Conservation (phyloP, 1,139 yeast species). For the Protomyces arabidopsidicola region DNA sequence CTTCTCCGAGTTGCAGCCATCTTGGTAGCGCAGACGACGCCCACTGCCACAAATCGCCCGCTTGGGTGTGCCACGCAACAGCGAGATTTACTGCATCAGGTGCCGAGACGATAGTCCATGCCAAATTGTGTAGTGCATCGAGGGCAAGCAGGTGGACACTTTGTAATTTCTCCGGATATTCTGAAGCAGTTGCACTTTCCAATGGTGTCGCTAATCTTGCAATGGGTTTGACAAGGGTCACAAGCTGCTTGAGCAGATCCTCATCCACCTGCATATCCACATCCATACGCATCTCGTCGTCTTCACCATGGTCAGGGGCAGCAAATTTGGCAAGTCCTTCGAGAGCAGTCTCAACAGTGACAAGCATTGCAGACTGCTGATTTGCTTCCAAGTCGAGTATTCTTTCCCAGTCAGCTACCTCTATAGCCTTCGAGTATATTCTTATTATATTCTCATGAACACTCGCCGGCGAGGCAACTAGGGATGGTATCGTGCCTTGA, state of each 20-base stretch:
- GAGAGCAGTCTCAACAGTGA: not conserved
- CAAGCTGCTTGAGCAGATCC: slow-evolving; percentile 5
- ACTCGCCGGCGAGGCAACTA: not conserved
- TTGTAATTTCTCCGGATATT: slow-evolving; percentile 5
- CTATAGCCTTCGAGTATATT: not conserved
- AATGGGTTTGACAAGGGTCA: not conserved
- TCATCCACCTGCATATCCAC: slow-evolving; percentile 23
- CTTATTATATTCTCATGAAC: not conserved
- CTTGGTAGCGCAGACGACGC: not conserved
- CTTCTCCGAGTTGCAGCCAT: slow-evolving; percentile 4
- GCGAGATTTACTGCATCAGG: not conserved
- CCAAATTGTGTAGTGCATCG: slow-evolving; percentile 60
- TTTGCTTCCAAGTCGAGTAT: not conserved
- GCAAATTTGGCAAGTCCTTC: not conserved
- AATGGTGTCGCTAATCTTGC: not conserved
- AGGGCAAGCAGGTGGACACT: slow-evolving; percentile 47
- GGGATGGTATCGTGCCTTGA: not conserved
- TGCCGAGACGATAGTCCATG: slow-evolving; percentile 37
- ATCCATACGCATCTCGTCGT: slow-evolving; percentile 21
- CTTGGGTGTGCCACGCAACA: slow-evolving; percentile 13
- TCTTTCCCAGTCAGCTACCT: not conserved
- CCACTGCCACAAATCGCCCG: slow-evolving; percentile 35
- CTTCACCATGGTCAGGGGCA: slow-evolving; percentile 1
- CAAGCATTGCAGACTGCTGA: not conserved
- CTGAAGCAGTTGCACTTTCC: not conserved